Conservation (phyloP, 2,329 filamentous ascomycete species). For the Aureobasidium lini region DNA sequence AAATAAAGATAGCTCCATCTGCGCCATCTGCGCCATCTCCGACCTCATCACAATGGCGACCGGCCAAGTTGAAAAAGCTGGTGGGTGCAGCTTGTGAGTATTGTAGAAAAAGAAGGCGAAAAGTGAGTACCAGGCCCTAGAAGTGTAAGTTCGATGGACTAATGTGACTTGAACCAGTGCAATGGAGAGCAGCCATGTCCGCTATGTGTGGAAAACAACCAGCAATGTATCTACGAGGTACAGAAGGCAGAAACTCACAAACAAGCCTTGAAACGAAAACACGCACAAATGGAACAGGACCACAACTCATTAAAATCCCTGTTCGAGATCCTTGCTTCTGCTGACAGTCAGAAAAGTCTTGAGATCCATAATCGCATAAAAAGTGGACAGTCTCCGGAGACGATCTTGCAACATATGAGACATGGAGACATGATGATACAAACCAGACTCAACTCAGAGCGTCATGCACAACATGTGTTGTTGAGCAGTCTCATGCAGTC, state of each 20-base stretch:
- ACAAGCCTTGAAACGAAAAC: slow-evolving; percentile 16
- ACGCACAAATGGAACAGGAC: slow-evolving; percentile 14
- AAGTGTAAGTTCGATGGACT: not conserved
- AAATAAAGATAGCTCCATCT: not conserved
- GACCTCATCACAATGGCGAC: not conserved
- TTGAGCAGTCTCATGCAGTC: slow-evolving; percentile 14
- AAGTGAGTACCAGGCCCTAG: not conserved
- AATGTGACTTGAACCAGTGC: not conserved
- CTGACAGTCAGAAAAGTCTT: not conserved
- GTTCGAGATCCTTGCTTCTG: not conserved
- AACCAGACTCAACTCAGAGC: not conserved
- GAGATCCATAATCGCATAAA: slow-evolving; percentile 13
- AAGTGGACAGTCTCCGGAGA: slow-evolving; percentile 12
- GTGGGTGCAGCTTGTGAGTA: not conserved
- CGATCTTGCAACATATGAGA: slow-evolving; percentile 11
- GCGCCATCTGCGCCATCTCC: not conserved
- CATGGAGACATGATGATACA: not conserved
- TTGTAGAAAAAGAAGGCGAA: slow-evolving; percentile 8
- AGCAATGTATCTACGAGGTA: slow-evolving; percentile 13
- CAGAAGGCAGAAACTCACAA: slow-evolving; percentile 12
- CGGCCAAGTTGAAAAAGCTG: not conserved
- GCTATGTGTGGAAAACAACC: not conserved
- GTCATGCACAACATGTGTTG: slow-evolving; percentile 6
- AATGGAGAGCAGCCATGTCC: slow-evolving; percentile 4
- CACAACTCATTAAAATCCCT: slow-evolving; percentile 11